phyloP scores from a whole-genome alignment of 768 basidiomycete genomes.

The Tephrocybe sp. region DNA sequence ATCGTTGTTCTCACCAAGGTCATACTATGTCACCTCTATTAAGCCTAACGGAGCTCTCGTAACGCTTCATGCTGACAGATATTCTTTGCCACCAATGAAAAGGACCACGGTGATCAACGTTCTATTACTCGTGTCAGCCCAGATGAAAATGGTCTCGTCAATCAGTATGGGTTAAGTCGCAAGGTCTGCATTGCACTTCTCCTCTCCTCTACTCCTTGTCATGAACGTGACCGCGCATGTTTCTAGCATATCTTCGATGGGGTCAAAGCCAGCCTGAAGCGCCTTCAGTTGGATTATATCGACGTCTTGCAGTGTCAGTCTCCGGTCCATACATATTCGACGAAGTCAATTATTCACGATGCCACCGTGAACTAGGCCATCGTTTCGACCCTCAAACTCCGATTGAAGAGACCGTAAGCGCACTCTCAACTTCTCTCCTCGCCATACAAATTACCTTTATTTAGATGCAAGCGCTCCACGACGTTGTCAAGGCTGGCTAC shows the following conservation, averaged over 20 bases:
- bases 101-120: constrained; percentile 34
- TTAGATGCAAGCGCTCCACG: constrained; percentile 62
- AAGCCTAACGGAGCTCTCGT: too few species aligned
- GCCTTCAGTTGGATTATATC: constrained; percentile 50
- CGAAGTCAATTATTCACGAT: too few species aligned
- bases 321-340: too few species aligned
- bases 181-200: constrained; percentile 19
- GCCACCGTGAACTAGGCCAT: constrained; percentile 48
- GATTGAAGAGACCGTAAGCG: constrained; percentile 49
- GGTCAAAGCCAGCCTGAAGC: constrained; percentile 39
- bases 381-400: constrained; percentile 57
- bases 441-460: too few species aligned
- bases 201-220: too few species aligned
- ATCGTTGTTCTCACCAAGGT: constrained; percentile 81
- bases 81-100: too few species aligned
- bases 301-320: constrained; percentile 51
- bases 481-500: constrained; percentile 63
- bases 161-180: constrained; percentile 44
- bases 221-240: too few species aligned
- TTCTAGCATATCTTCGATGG: constrained; percentile 57
- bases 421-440: neutral
- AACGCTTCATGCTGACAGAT: too few species aligned
- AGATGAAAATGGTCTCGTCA: too few species aligned
- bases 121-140: too few species aligned
- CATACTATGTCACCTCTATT: too few species aligned